Conservation (phyloP, 306 rosid species). For the Begonia masoniana region DNA sequence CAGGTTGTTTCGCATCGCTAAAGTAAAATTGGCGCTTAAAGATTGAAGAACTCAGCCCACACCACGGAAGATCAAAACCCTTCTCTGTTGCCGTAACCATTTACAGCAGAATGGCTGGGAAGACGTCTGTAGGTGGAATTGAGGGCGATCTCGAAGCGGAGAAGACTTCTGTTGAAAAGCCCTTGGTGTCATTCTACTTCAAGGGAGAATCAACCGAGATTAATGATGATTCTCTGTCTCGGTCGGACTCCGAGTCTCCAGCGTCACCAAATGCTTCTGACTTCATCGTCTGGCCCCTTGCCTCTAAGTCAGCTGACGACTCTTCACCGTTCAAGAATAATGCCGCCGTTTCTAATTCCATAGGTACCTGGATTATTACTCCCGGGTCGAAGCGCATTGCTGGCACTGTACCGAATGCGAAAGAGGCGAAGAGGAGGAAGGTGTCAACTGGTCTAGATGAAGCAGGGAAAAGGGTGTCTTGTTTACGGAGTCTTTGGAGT, state of each 20-base stretch:
- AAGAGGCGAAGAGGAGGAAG: conserved; percentile 24
- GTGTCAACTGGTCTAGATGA: conserved; percentile 14
- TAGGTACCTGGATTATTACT: not conserved
- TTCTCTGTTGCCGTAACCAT: too few species aligned
- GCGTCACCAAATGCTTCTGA: conserved; percentile 29
- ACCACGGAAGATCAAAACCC: too few species aligned
- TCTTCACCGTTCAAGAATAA: conserved; percentile 9
- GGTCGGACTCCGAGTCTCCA: conserved; percentile 22
- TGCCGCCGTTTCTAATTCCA: not conserved
- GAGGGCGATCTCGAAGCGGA: conserved; percentile 9
- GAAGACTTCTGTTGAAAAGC: not conserved
- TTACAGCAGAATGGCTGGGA: too few species aligned
- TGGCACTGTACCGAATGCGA: conserved; percentile 7
- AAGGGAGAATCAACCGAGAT: conserved; percentile 4
- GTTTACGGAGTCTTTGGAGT: conserved; percentile 24
- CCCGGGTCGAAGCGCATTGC: conserved; percentile 13
- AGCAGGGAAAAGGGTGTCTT: conserved; percentile 21
- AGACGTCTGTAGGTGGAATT: conserved; percentile 2
- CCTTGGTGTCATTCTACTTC: not conserved
- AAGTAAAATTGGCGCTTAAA: too few species aligned
- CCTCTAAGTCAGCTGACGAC: conserved; percentile 16
- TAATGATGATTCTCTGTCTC: conserved; percentile 15
- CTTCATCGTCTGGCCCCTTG: conserved; percentile 38
- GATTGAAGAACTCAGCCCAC: too few species aligned
- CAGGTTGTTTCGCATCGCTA: too few species aligned